Conservation (phyloP, 768 basidiomycete species). For the Kwoniella bestiolae region DNA sequence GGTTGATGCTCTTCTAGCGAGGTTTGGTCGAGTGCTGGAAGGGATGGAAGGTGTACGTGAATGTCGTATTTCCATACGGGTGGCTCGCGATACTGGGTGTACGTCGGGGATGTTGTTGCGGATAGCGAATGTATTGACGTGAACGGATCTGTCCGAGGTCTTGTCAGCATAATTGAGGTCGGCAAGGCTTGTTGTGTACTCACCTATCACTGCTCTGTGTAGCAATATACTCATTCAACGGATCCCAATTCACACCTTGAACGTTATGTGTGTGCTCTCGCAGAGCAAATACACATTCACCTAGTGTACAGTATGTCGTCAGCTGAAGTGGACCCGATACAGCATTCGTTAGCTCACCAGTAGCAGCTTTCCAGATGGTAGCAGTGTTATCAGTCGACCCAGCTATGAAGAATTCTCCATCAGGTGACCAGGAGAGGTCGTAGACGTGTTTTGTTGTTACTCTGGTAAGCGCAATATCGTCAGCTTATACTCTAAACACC, state of each 20-base stretch:
- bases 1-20: slow-evolving; percentile 72
- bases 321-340: not conserved
- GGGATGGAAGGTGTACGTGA: slow-evolving; percentile 57
- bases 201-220: slow-evolving; percentile 92
- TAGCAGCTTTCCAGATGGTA: slow-evolving; percentile 53
- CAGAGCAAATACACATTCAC: slow-evolving; percentile 47
- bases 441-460: slow-evolving; percentile 96
- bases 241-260: slow-evolving; percentile 99
- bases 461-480: slow-evolving; percentile 59
- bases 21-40: slow-evolving; percentile 55
- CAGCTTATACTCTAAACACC: not conserved
- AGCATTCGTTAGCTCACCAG: slow-evolving; percentile 31
- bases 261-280: slow-evolving; percentile 96
- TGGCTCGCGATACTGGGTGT: slow-evolving; percentile 87
- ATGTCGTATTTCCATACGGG: slow-evolving; percentile 61
- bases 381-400: slow-evolving; percentile 97
- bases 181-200: too few relatives aligned
- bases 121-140: slow-evolving; percentile 81
- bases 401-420: slow-evolving; percentile 90
- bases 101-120: slow-evolving; percentile 83
- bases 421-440: slow-evolving; percentile 96
- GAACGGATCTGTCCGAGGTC: slow-evolving; percentile 81
- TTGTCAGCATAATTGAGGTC: too few relatives aligned
- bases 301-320: too few relatives aligned
- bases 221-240: slow-evolving; percentile 93